Percentiles rank a stretch among this genome's conserved stretches.
These are phyloP conservation scores for Plantago major DNA, from an alignment of 257 asterid genomes.

Conservation along the genomic window DNA sequence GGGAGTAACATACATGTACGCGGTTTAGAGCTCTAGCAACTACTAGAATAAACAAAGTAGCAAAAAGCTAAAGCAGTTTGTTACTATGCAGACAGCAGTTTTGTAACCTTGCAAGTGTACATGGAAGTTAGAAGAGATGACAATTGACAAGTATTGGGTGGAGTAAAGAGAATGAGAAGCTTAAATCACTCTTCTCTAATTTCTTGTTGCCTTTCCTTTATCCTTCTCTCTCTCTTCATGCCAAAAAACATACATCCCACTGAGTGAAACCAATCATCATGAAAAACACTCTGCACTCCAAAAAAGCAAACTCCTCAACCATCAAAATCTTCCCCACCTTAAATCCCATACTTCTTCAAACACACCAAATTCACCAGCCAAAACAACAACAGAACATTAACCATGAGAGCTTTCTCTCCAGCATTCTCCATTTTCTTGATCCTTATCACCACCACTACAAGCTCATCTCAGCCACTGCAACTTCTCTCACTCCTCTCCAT, in stretches of 20 bases:
- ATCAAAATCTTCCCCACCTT: constrained; percentile 55
- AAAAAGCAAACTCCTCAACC: constrained; percentile 48
- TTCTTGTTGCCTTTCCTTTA: background rate
- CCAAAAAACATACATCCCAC: constrained; percentile 49
- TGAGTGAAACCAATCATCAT: constrained; percentile 57
- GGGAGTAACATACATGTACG: no score
- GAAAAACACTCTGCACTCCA: constrained; percentile 54
- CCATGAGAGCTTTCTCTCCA: constrained; percentile 36
- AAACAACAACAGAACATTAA: constrained; percentile 16
- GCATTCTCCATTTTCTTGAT: constrained; percentile 23
- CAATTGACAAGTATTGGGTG: constrained; percentile 5
- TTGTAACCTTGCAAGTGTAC: constrained; percentile 12
- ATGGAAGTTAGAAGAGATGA: constrained; percentile 12
- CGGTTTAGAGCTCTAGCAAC: no score
- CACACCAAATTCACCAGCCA: constrained; percentile 29
- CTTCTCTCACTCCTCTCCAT: constrained; percentile 54
- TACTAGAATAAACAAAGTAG: constrained; percentile 5
- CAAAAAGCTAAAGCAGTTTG: constrained; percentile 11
- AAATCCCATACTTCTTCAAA: constrained; percentile 41
- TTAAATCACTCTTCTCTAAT: background rate
- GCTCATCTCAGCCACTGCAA: constrained; percentile 37
- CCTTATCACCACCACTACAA: constrained; percentile 16
- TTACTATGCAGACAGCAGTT: constrained; percentile 4
- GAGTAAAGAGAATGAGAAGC: constrained; percentile 2
- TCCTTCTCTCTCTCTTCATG: constrained; percentile 46